These are phyloP conservation scores for Eimeria tenella DNA, from an alignment of 169 alveolate species.

Conservation along the genomic window DNA sequence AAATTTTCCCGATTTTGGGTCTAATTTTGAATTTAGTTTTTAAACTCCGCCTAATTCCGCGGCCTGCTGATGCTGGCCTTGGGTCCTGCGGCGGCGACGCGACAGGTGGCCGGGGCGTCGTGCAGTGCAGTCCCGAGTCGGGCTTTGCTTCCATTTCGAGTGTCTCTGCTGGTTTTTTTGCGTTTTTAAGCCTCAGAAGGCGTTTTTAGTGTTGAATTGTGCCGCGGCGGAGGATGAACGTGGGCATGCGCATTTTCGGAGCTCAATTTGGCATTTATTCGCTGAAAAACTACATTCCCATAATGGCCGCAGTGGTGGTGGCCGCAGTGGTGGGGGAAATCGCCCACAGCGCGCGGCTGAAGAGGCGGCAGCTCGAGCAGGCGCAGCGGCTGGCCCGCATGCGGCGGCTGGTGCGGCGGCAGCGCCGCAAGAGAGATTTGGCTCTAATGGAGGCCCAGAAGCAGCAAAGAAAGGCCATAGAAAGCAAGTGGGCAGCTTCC, in stretches of 20 bases:
- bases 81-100: too few relatives aligned
- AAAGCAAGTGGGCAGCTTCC: background rate
- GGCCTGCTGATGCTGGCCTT: too few relatives aligned
- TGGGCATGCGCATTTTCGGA: slow-evolving; percentile 11
- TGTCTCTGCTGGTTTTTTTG: too few relatives aligned
- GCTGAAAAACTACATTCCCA: slow-evolving; percentile 15
- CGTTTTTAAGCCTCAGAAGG: too few relatives aligned
- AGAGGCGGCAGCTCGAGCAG: slow-evolving; percentile 23
- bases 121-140: too few relatives aligned
- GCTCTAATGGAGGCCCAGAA: slow-evolving; percentile 55
- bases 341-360: slow-evolving; percentile 38
- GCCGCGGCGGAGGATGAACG: slow-evolving; percentile 9
- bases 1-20: too few relatives aligned
- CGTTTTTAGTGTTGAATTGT: too few relatives aligned
- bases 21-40: too few relatives aligned
- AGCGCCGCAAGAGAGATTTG: slow-evolving; percentile 7
- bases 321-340: slow-evolving; percentile 63
- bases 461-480: background rate
- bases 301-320: slow-evolving; percentile 25
- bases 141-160: too few relatives aligned
- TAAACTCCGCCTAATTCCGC: too few relatives aligned
- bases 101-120: too few relatives aligned
- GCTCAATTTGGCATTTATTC: slow-evolving; percentile 41
- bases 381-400: slow-evolving; percentile 15
- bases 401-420: slow-evolving; percentile 50